Evolutionary conservation across 2,329 filamentous ascomycete species (phyloP).

Genomic region (Verticillium klebahnii): DNA sequence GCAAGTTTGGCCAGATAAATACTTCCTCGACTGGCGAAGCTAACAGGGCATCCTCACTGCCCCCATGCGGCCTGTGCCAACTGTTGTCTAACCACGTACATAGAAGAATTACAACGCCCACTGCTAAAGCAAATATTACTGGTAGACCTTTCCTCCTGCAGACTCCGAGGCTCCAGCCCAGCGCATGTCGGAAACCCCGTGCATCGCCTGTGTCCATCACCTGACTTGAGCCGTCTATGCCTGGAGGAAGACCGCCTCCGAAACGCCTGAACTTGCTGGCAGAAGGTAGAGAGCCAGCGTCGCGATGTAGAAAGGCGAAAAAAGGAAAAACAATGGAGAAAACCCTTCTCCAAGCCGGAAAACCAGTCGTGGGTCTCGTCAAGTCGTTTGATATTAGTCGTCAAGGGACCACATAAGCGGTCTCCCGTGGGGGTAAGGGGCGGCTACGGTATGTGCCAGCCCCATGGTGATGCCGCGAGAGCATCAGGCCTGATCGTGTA

Average conservation of each 20-base stretch:
- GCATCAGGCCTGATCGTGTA: background rate
- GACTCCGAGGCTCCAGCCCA: background rate
- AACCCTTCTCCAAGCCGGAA: slow-evolving; percentile 5
- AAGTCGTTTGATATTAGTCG: slow-evolving; percentile 11
- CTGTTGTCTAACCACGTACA: background rate
- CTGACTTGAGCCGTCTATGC: background rate
- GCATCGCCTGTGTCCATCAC: background rate
- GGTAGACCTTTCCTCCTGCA: background rate
- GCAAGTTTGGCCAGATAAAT: background rate
- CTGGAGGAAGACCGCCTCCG: background rate
- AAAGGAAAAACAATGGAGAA: background rate
- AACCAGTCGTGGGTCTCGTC: slow-evolving; percentile 13
- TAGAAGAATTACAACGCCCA: background rate
- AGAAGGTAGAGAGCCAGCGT: background rate
- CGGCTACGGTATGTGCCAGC: background rate
- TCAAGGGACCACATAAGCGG: background rate
- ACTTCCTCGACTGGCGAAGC: background rate
- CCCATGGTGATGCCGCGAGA: background rate
- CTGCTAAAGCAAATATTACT: slow-evolving; percentile 1
- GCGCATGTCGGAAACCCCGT: background rate
- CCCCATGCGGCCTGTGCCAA: background rate
- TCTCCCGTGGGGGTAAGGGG: background rate
- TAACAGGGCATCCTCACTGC: background rate
- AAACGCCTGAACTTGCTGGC: background rate
- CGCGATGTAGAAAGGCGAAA: background rate